Evolutionary conservation across 495 filamentous ascomycete genomes (phyloP), one percentile per base, ranked within the genome.

Genomic region (Daldinia concentrica): DNA sequence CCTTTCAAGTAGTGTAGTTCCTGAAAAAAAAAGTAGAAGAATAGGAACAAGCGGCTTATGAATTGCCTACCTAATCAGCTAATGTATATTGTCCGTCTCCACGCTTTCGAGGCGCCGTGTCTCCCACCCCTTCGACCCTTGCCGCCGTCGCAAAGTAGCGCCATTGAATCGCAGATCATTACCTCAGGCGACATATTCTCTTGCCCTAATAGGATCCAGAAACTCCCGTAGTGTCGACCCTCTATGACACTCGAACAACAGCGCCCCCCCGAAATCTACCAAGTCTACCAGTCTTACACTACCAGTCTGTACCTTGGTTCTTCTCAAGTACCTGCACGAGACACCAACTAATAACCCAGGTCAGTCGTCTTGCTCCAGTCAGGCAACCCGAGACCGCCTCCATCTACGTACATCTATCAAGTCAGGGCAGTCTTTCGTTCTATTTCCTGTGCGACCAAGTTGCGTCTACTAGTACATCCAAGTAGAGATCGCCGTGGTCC

Each of bases 131-230:
- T 68, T 69, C 50, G 36, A 68, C 66, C 71, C 71, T 73, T 73
- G 71, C 71, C 62, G 71, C 71, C 71, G 66, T 77, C 73, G 65
- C 69, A 75, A 70, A 69, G 68, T 74, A 77, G 76, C 76, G 73
- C 74, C 76, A 77, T 76, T 69, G 62, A 75, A 64, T 73, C 72
- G 76, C 73, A 74, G 76, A 77, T 77, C 76, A 77, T 76, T 77
- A 61, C 76, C 73, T 74, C 65, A 72, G 71, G 48, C 68, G 73
- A 76, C 62, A 55, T 63, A 37, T 65, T 71, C 74, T 76, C 68
- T 73, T 69, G 71, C 71, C 71, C 71, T 73, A 73, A 69, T 73
- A 73, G 66, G 71, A 65, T 66, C 71, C 66, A 73, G 62, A 73
- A 73, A 73, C 71, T 73, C 66, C 71, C 71, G 71, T 73, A 73